These are phyloP conservation scores for Stenocarpella maydis DNA, from an alignment of 2,329 filamentous ascomycete species.

Conservation along the genomic window DNA sequence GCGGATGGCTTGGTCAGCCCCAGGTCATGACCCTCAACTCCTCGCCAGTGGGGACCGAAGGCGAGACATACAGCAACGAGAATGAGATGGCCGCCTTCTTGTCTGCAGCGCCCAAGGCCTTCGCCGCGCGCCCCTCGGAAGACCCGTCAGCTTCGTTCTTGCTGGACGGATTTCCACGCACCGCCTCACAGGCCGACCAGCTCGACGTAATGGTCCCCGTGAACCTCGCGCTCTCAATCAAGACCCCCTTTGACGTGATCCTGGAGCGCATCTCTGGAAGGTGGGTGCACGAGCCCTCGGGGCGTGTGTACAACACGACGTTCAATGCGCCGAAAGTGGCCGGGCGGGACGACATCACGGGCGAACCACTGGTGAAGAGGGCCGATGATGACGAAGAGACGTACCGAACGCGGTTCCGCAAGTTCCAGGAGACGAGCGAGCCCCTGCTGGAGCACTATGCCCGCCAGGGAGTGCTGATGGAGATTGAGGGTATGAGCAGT, in stretches of 20 bases:
- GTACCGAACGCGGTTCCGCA: slow-evolving; percentile 80
- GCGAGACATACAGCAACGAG: slow-evolving; percentile 38
- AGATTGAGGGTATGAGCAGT: slow-evolving; percentile 86
- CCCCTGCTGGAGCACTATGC: slow-evolving; percentile 91
- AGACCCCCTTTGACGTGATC: slow-evolving; percentile 86
- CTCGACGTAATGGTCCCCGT: slow-evolving; percentile 89
- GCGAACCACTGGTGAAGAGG: slow-evolving; percentile 82
- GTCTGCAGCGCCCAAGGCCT: slow-evolving; percentile 48
- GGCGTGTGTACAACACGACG: slow-evolving; percentile 91
- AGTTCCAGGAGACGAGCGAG: slow-evolving; percentile 87
- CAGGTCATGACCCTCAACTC: slow-evolving; percentile 62
- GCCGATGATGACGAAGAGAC: slow-evolving; percentile 87
- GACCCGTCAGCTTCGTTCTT: slow-evolving; percentile 87
- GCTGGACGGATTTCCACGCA: slow-evolving; percentile 95
- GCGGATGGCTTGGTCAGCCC: slow-evolving; percentile 76
- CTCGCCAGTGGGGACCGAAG: slow-evolving; percentile 52
- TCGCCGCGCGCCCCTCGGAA: slow-evolving; percentile 62
- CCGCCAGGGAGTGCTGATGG: slow-evolving; percentile 82
- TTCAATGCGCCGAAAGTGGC: slow-evolving; percentile 86
- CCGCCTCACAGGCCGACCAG: slow-evolving; percentile 77
- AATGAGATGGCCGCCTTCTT: slow-evolving; percentile 52
- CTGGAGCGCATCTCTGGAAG: slow-evolving; percentile 88
- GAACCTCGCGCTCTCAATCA: slow-evolving; percentile 88
- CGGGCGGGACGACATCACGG: slow-evolving; percentile 89
- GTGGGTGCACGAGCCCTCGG: slow-evolving; percentile 92